Base-by-base conservation (phyloP, 768 basidiomycete species). In the Gautieria morchelliformis region DNA sequence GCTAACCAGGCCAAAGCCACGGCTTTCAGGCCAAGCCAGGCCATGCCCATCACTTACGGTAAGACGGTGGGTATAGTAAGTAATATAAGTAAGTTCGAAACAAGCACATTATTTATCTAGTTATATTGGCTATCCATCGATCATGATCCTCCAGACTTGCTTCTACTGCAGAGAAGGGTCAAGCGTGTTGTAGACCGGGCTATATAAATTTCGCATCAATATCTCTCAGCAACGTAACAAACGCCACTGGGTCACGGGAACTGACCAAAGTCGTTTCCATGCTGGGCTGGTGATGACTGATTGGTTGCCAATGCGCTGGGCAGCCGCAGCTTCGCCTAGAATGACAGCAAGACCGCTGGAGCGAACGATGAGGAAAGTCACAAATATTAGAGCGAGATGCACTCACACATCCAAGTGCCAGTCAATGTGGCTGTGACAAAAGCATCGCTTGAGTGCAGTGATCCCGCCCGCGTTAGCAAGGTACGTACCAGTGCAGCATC, bases 401-500 rank as follows among this genome's bases (percentile, higher is more conserved):
- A 52, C 51, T 14, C 37, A 52, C 51, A 52, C 51, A 5, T 45
- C 58, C 17, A 59, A 46, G 50, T 59, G 58, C 58, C 58, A 59
- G 30, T 59, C 58, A 32, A 59, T 59, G 56, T 59, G 58, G 45
- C 58, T 58, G 3, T 19, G 20, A 49, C 1, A 49, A 49, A 14
- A 24, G 32, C 48, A 27, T 27, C n/a, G 10, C 11, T 27, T 33
- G 15, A 30, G n/a, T 11, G 14, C 48, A 6, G 19, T 19, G 24
- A 30, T 15, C 48, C 14, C 2, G 5, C 27, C 42, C 17, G n/a
- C 3, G 4, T 44, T 9, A 12, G 11, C 10, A 9, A 37, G 45
- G 10, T n/a, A 52, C 51, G 12, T 52, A 52, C 51, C 48, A 49
- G 52, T 68, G 67, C 48, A 68, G 56, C 60, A 68, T 64, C 65